phyloP scores from a whole-genome alignment of 805 yeast species.

The Zygotorulaspora chibaensis region DNA sequence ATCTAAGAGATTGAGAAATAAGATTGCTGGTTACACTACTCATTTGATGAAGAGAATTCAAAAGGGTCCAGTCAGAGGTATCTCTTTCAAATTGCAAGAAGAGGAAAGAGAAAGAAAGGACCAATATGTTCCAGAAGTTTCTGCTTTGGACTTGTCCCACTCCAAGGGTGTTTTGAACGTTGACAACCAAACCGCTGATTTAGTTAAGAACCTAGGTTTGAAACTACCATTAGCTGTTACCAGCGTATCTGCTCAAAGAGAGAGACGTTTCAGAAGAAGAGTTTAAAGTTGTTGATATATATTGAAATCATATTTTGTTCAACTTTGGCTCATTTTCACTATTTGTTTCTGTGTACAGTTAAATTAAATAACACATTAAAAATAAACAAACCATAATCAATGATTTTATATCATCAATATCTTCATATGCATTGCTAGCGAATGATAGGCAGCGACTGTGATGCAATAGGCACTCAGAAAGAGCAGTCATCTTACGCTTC shows the following conservation, averaged over 20 bases:
- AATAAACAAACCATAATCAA: slow-evolving; percentile 15
- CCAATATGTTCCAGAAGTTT: slow-evolving; percentile 99
- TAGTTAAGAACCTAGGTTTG: slow-evolving; percentile 92
- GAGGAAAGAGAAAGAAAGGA: slow-evolving; percentile 99
- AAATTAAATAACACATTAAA: slow-evolving; percentile 19
- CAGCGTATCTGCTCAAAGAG: slow-evolving; percentile 85
- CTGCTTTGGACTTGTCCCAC: slow-evolving; percentile 97
- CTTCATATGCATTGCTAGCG: background rate
- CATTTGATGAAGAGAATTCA: slow-evolving; percentile 99
- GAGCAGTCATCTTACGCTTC: slow-evolving; percentile 4
- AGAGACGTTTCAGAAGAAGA: slow-evolving; percentile 91
- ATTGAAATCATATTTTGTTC: slow-evolving; percentile 9
- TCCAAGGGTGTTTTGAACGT: slow-evolving; percentile 94
- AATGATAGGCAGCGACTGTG: background rate
- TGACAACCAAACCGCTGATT: slow-evolving; percentile 93
- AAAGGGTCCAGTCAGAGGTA: slow-evolving; percentile 99
- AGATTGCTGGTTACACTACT: slow-evolving; percentile 99
- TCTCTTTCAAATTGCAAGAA: slow-evolving; percentile 99
- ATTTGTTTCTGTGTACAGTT: slow-evolving; percentile 23
- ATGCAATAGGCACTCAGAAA: background rate
- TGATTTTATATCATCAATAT: slow-evolving; percentile 6
- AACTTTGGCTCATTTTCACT: slow-evolving; percentile 1
- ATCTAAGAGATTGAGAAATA: slow-evolving; percentile 99
- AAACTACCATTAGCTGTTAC: slow-evolving; percentile 80
- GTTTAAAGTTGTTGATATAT: slow-evolving; percentile 42